Base-by-base conservation (phyloP, 768 basidiomycete species). In the Clavaria fumosa region DNA sequence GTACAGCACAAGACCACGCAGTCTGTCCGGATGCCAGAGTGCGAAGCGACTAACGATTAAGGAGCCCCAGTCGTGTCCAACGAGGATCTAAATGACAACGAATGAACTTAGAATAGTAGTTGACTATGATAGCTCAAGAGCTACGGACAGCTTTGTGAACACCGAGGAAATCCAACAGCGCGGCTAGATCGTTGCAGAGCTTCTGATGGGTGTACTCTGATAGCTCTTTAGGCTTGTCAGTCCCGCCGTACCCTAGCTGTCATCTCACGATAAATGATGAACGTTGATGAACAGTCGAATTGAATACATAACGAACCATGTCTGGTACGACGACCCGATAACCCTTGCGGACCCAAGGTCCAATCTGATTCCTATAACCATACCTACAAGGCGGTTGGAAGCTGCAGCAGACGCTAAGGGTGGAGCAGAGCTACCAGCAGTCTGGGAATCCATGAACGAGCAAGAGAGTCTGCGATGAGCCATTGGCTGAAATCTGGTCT, bases 41-140 rank as follows among this genome's bases (percentile, higher is more conserved):
- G 78, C 74, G 47, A 88, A 76, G 15, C 82, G 63, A 30, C 64
- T 66, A 2, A 66, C 78, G 9, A 61, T 69, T 42, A 60, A 69
- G 2, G 78, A 59, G 4, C 84, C 84, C 83, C 83, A 86, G 47
- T 88, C 84, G 47, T 86, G 84, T 0, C 80, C 84, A 40, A 84
- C 62, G 39, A 84, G 55, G 7, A 81, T 63, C 77, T 68, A 38
- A n/a, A n/a, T n/a, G n/a, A n/a, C n/a, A n/a, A n/a, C n/a, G n/a
- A n/a, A n/a, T n/a, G n/a, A n/a, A n/a, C n/a, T n/a, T n/a, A n/a
- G n/a, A n/a, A n/a, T n/a, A n/a, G n/a, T n/a, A n/a, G n/a, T n/a
- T n/a, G n/a, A n/a, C n/a, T n/a, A n/a, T n/a, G n/a, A n/a, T n/a
- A n/a, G n/a, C n/a, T n/a, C n/a, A 34, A 9, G 27, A 26, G 28